A percentile compares a stretch with the other conserved stretches of the same genome.
Evolutionary conservation across 2,329 filamentous ascomycete genomes (phyloP).

Genomic region (Fusarium sp.): DNA sequence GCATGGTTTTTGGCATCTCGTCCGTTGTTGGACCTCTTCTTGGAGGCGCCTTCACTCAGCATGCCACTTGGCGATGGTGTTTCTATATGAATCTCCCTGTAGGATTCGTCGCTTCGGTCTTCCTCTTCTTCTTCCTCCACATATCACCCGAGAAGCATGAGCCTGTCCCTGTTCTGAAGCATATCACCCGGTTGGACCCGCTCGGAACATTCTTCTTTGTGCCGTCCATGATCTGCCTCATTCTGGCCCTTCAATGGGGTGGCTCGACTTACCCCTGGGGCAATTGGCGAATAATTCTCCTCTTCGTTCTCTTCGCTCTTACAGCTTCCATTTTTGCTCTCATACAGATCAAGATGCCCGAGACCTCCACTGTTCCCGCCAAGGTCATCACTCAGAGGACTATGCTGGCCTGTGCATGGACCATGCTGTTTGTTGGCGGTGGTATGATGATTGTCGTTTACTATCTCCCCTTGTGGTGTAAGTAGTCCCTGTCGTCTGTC

Average conservation of each 20-base stretch:
- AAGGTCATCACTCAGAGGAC: slow-evolving; percentile 64
- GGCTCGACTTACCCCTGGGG: slow-evolving; percentile 63
- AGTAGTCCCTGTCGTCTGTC: slow-evolving; percentile 38
- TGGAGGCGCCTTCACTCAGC: slow-evolving; percentile 62
- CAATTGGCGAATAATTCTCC: slow-evolving; percentile 60
- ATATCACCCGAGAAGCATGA: slow-evolving; percentile 48
- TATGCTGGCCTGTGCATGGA: slow-evolving; percentile 58
- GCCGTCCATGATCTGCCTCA: slow-evolving; percentile 66
- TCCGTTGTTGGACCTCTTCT: slow-evolving; percentile 64
- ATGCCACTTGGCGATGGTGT: slow-evolving; percentile 64
- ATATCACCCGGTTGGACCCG: slow-evolving; percentile 64
- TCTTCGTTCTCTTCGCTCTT: slow-evolving; percentile 62
- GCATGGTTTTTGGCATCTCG: slow-evolving; percentile 63
- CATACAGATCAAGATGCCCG: slow-evolving; percentile 63
- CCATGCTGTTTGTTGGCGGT: slow-evolving; percentile 58
- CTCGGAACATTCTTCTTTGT: slow-evolving; percentile 69
- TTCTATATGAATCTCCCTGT: slow-evolving; percentile 69
- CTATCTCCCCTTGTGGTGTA: slow-evolving; percentile 65
- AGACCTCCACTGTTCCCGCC: slow-evolving; percentile 66
- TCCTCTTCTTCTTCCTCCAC: slow-evolving; percentile 60
- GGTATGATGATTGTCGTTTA: slow-evolving; percentile 65
- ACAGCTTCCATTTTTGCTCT: slow-evolving; percentile 57
- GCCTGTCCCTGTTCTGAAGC: slow-evolving; percentile 49
- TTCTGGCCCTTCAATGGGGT: slow-evolving; percentile 72
- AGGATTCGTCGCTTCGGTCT: slow-evolving; percentile 59